Evolutionary conservation across 2,329 filamentous ascomycete genomes (phyloP).

Genomic region (Alternaria alternata): DNA sequence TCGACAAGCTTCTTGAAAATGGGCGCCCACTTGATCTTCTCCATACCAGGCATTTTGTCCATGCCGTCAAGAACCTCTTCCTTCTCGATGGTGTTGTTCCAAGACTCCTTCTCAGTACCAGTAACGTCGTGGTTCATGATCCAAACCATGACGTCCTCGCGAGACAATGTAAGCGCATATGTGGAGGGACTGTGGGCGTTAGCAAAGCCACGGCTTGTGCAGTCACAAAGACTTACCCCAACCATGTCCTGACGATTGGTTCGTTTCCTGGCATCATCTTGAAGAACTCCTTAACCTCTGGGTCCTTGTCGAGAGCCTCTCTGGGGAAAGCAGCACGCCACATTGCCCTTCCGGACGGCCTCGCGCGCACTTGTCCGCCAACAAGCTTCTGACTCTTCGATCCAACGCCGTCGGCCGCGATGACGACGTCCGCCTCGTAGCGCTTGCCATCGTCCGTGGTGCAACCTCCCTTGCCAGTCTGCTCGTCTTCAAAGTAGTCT

Average conservation of each 20-base stretch:
- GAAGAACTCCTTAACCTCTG: conserved; percentile 58
- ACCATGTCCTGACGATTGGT: conserved; percentile 57
- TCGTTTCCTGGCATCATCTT: conserved; percentile 53
- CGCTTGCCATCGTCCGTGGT: conserved; percentile 51
- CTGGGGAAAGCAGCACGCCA: conserved; percentile 54
- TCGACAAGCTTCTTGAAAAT: conserved; percentile 58
- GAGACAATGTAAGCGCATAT: conserved; percentile 56
- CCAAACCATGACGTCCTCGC: conserved; percentile 59
- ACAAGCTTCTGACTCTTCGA: conserved; percentile 57
- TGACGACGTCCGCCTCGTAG: conserved; percentile 54
- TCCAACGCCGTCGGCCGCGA: conserved; percentile 54
- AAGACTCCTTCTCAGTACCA: conserved; percentile 55
- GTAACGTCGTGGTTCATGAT: conserved; percentile 61
- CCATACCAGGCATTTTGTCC: conserved; percentile 54
- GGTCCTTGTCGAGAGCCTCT: conserved; percentile 56
- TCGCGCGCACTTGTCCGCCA: conserved; percentile 55
- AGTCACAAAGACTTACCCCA: conserved; percentile 42
- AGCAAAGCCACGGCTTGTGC: conserved; percentile 2
- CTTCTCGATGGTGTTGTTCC: conserved; percentile 58
- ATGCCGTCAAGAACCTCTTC: conserved; percentile 57
- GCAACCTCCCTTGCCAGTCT: conserved; percentile 47
- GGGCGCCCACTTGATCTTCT: conserved; percentile 54
- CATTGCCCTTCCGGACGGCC: conserved; percentile 50
- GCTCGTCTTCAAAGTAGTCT: conserved; percentile 56
- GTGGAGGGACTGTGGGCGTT: conserved; percentile 45